These are phyloP conservation scores for Pestalotiopsis fici DNA, from an alignment of 2,329 filamentous ascomycete species.

Conservation along the genomic window DNA sequence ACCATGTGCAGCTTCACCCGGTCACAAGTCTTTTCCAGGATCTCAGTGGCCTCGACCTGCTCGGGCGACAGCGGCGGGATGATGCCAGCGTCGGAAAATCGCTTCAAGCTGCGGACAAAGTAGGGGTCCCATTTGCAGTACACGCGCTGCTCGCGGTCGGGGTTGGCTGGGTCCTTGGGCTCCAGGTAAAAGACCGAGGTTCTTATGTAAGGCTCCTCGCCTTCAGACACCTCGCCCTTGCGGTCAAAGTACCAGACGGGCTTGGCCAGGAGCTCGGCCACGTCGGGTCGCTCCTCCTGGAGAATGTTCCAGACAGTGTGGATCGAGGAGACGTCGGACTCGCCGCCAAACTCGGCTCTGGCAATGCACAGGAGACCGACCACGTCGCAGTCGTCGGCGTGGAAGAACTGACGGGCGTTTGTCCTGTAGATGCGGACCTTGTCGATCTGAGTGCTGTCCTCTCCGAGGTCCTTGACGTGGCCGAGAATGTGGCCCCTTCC, in stretches of 20 bases:
- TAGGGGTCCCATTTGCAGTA: constrained; percentile 92
- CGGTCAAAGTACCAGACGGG: constrained; percentile 93
- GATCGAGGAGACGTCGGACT: constrained; percentile 77
- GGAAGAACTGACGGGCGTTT: constrained; percentile 82
- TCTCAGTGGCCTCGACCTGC: constrained; percentile 66
- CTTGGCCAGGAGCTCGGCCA: constrained; percentile 72
- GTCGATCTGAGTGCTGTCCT: constrained; percentile 79
- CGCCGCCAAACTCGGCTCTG: constrained; percentile 76
- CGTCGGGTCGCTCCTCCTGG: constrained; percentile 73
- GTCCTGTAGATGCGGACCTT: constrained; percentile 90
- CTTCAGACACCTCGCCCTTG: constrained; percentile 77
- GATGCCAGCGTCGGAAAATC: constrained; percentile 72
- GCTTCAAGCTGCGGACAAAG: constrained; percentile 73
- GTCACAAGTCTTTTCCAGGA: constrained; percentile 77
- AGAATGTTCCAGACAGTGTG: constrained; percentile 83
- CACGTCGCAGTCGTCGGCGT: constrained; percentile 80
- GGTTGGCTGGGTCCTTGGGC: constrained; percentile 38
- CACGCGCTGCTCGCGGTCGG: constrained; percentile 62
- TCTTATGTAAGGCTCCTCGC: constrained; percentile 74
- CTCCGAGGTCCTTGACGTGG: constrained; percentile 86
- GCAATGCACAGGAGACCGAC: constrained; percentile 83
- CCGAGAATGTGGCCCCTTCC: constrained; percentile 78
- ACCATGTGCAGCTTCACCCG: constrained; percentile 80
- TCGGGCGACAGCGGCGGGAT: constrained; percentile 72
- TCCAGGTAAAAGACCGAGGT: constrained; percentile 78